Evolutionary conservation across 2,329 filamentous ascomycete genomes (phyloP), one percentile per base, ranked within the genome.

Genomic region (Blumeriella jaapii): DNA sequence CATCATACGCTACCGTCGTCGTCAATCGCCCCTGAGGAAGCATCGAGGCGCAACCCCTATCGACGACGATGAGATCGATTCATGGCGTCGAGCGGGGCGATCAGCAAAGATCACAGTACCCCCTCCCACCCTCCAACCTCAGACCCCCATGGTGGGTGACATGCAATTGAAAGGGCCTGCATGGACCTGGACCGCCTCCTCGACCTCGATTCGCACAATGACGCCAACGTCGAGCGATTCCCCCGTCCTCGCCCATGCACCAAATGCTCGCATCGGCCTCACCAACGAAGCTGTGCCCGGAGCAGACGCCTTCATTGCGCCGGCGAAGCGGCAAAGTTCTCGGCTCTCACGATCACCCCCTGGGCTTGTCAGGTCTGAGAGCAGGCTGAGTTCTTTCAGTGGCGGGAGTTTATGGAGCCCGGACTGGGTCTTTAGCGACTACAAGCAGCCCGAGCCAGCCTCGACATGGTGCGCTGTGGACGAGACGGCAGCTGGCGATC

Each of bases 1-100:
- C 22, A 9, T 41, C 18, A 32, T 30, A 11, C 51, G 48, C 6
- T 51, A 48, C 38, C 42, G 40, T 6, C 38, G 28, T 34, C 36
- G 44, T 16, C 56, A 56, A 20, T 44, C 53, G 9, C 60, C 59
- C 3, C 60, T 74, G 36, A 62, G 70, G 45, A n/a, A n/a, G n/a
- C 61, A 63, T 32, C 61, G 74, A 32, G 71, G 69, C 30, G 69
- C 71, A 28, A 71, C 71, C 0, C 74, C 74, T 9, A 75, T 78
- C 40, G 65, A 69, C 42, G 74, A 78, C 47, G 72, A 77, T 40
- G 74, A 78, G 52, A 78, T 78, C 39, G 70, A 71, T 46, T 74
- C 70, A 3, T 78, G 74, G 74, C 24, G 59, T 54, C 33, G 37
- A n/a, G 48, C 42, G 16, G 42, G 29, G 7, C 25, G 22, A 12